Conservation (phyloP, 2,329 filamentous ascomycete genomes). For the Coniella lustricola region DNA sequence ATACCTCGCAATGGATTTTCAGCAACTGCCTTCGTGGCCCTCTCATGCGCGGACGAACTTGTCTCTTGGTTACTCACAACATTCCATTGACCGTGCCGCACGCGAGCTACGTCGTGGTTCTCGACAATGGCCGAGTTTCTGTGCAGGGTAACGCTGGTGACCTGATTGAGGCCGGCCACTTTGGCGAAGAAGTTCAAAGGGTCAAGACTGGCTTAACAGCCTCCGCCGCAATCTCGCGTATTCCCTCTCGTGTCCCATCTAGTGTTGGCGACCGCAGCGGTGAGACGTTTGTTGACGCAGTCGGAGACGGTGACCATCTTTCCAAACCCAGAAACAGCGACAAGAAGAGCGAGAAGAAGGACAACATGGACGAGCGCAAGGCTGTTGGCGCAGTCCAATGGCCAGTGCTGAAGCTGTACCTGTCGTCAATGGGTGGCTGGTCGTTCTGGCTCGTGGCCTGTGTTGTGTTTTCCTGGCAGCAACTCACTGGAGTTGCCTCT, state of each 20-base stretch:
- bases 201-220: conserved; percentile 60
- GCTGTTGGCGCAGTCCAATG: conserved; percentile 82
- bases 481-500: conserved; percentile 77
- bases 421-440: conserved; percentile 89
- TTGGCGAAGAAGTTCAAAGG: conserved; percentile 76
- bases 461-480: conserved; percentile 71
- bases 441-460: conserved; percentile 83
- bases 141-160: conserved; percentile 71
- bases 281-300: conserved; percentile 48
- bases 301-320: conserved; percentile 40
- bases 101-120: conserved; percentile 71
- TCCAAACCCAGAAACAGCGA: conserved; percentile 36
- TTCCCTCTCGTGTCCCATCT: conserved; percentile 72
- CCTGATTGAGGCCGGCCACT: conserved; percentile 77
- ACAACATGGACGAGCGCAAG: conserved; percentile 67
- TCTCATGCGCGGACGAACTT: conserved; percentile 82
- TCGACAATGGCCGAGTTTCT: conserved; percentile 78
- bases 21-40: conserved; percentile 84
- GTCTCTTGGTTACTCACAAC: conserved; percentile 94
- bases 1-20: conserved; percentile 98
- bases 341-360: conserved; percentile 40
- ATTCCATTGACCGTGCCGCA: conserved; percentile 77
- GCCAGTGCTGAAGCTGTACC: conserved; percentile 77
- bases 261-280: conserved; percentile 59
- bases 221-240: conserved; percentile 63